phyloP scores from a whole-genome alignment of 257 asterid genomes.

The Fraxinus americana region DNA sequence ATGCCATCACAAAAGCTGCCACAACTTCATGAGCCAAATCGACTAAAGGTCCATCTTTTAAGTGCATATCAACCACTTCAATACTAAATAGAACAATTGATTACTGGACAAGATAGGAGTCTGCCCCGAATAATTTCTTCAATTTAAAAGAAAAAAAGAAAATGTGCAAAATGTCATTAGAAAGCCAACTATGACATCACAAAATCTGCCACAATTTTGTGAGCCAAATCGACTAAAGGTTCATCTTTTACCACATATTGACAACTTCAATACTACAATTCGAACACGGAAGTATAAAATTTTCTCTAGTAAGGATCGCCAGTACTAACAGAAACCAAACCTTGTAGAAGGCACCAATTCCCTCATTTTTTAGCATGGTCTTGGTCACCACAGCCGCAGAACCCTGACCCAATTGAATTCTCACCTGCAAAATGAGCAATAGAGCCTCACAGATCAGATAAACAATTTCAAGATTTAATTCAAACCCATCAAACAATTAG shows the following conservation, averaged over 20 bases:
- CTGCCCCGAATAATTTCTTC: background rate
- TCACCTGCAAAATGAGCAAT: slow-evolving; percentile 55
- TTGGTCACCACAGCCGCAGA: slow-evolving; percentile 70
- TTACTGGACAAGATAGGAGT: background rate
- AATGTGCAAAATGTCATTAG: background rate
- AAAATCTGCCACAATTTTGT: background rate
- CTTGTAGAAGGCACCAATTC: slow-evolving; percentile 86
- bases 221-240: background rate
- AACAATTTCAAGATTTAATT: background rate
- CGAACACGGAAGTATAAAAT: background rate
- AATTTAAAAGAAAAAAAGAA: background rate
- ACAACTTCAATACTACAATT: background rate
- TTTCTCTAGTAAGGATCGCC: background rate
- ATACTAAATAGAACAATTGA: background rate
- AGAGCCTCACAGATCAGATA: slow-evolving; percentile 18
- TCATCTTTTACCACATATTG: background rate
- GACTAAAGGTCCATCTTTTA: no score
- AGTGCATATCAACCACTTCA: background rate
- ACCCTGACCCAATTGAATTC: slow-evolving; percentile 97
- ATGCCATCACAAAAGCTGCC: background rate
- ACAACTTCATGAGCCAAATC: no score
- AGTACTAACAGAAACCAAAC: slow-evolving; percentile 38
- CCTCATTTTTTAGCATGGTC: slow-evolving; percentile 84
- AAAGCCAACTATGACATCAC: background rate
- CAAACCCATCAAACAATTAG: slow-evolving; percentile 18